These are phyloP conservation scores for Ailanthus altissimus DNA, from an alignment of 345 rosid genomes.

Conservation along the genomic window DNA sequence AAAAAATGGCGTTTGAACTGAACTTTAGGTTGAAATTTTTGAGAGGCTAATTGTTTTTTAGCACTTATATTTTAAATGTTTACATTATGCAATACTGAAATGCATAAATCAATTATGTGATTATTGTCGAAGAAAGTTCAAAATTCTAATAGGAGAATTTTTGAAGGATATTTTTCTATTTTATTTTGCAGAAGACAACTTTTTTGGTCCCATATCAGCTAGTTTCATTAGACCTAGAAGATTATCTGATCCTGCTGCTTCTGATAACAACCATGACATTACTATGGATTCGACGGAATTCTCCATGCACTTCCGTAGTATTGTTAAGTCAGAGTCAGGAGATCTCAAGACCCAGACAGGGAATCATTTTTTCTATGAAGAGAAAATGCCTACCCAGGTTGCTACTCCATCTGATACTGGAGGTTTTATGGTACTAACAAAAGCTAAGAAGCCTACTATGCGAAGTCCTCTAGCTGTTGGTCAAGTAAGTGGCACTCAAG, in stretches of 20 bases:
- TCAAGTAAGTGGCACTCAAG: slow-evolving; percentile 59
- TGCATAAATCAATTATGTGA: neutral
- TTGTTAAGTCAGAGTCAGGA: slow-evolving; percentile 64
- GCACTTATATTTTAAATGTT: neutral
- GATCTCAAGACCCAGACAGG: slow-evolving; percentile 55
- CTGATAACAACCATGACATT: slow-evolving; percentile 71
- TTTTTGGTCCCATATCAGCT: slow-evolving; percentile 88
- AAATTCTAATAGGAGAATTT: neutral
- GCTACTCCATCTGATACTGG: slow-evolving; percentile 48
- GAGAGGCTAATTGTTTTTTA: neutral
- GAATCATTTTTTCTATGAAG: slow-evolving; percentile 41
- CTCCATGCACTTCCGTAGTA: slow-evolving; percentile 88
- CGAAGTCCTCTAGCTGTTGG: slow-evolving; percentile 34
- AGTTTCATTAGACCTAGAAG: slow-evolving; percentile 73
- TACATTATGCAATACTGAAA: neutral
- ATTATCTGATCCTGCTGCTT: slow-evolving; percentile 62
- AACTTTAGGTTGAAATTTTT: neutral
- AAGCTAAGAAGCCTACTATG: slow-evolving; percentile 45
- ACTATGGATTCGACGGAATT: slow-evolving; percentile 96
- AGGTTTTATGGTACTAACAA: slow-evolving; percentile 61
- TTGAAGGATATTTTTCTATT: slow-evolving; percentile 22
- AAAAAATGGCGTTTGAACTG: neutral
- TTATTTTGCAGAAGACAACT: slow-evolving; percentile 53
- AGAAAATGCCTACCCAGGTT: slow-evolving; percentile 51
- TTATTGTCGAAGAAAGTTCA: neutral